phyloP scores from a whole-genome alignment of 1,139 yeast genomes.

The Protomyces lactucae-debilis region DNA sequence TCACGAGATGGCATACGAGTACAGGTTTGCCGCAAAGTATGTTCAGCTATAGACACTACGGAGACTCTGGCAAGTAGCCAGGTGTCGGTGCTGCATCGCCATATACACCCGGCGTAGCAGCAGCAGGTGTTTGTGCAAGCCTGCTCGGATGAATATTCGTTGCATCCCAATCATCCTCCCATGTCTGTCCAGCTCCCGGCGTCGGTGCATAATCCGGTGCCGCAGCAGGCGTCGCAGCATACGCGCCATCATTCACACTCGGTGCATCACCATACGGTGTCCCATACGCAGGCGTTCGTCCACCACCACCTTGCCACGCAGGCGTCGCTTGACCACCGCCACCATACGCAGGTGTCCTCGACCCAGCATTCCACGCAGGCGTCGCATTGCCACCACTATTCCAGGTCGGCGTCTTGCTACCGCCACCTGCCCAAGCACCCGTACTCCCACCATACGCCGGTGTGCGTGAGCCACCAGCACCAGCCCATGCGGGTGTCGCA shows the following conservation, averaged over 20 bases:
- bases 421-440: constrained; percentile 42
- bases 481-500: constrained; percentile 37
- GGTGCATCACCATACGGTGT: background rate
- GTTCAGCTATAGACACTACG: background rate
- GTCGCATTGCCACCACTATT: constrained; percentile 37
- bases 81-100: background rate
- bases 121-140: background rate
- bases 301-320: constrained; percentile 12
- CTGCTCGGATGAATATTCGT: background rate
- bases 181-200: constrained; percentile 3
- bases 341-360: constrained; percentile 34
- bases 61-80: background rate
- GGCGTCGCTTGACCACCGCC: constrained; percentile 32
- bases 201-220: constrained; percentile 1
- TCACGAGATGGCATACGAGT: too few species aligned
- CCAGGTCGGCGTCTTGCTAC: constrained; percentile 38
- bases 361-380: constrained; percentile 39
- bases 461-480: constrained; percentile 32
- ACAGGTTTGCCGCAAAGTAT: background rate
- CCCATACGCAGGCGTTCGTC: constrained; percentile 1
- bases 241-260: background rate
- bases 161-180: constrained; percentile 19
- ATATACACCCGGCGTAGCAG: background rate
- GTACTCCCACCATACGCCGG: constrained; percentile 37
- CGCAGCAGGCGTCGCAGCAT: background rate